Evolutionary conservation across 257 asterid genomes (phyloP).

Genomic region (Scutellaria galericulata): DNA sequence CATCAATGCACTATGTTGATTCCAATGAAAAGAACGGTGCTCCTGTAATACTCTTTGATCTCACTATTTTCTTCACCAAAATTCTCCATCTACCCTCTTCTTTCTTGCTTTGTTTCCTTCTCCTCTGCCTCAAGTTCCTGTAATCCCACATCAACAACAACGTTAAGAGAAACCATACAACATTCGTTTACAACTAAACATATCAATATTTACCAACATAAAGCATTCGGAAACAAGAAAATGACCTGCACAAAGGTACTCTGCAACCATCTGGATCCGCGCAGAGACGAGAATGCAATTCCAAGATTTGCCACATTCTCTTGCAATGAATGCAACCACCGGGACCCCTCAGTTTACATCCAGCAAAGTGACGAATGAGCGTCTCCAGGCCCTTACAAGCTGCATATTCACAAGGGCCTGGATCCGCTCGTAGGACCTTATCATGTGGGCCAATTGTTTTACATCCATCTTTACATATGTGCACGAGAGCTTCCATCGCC

Average conservation of each 20-base stretch:
- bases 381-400: constrained; percentile 78
- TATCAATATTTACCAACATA: too few species aligned
- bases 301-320: constrained; percentile 88
- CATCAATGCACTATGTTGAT: constrained; percentile 38
- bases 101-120: constrained; percentile 65
- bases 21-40: constrained; percentile 76
- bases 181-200: too few species aligned
- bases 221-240: constrained; percentile 5
- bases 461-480: constrained; percentile 87
- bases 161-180: too few species aligned
- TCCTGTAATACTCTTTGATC: constrained; percentile 84
- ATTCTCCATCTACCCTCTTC: constrained; percentile 79
- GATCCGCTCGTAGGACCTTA: constrained; percentile 49
- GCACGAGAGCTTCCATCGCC: constrained; percentile 94
- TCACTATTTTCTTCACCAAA: constrained; percentile 77
- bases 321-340: constrained; percentile 88
- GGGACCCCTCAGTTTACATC: constrained; percentile 66
- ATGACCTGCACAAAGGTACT: constrained; percentile 85
- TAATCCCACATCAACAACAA: not conserved
- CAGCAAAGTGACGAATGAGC: constrained; percentile 80
- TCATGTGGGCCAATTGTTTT: constrained; percentile 79
- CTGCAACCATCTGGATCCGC: constrained; percentile 59
- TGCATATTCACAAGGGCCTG: constrained; percentile 62
- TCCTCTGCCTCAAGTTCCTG: constrained; percentile 69
- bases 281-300: constrained; percentile 82